Evolutionary conservation across 2,329 filamentous ascomycete genomes (phyloP).

Genomic region (Claviceps capensis): DNA sequence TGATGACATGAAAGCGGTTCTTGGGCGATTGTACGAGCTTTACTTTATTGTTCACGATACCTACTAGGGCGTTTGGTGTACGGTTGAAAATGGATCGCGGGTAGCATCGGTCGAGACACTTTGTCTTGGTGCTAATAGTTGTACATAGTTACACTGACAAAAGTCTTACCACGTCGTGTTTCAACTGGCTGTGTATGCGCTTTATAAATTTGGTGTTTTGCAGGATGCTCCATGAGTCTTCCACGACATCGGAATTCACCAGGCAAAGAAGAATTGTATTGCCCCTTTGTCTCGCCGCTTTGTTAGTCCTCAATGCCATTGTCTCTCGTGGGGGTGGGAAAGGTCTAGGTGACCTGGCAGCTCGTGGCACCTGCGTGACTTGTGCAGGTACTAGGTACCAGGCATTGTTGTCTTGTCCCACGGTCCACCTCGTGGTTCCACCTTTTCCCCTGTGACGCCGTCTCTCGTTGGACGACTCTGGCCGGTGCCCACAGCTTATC

Average conservation of each 20-base stretch:
- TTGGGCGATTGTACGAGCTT: background rate
- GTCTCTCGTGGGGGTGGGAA: constrained; percentile 6
- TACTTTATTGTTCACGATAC: constrained; percentile 3
- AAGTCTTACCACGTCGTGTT: too few species aligned
- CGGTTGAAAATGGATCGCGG: background rate
- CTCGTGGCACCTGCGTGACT: too few species aligned
- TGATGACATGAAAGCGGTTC: background rate
- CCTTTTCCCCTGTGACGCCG: constrained; percentile 2
- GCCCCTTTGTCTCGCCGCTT: too few species aligned
- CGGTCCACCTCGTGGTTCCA: background rate
- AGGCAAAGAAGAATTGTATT: too few species aligned
- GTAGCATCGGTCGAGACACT: background rate
- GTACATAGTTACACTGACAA: too few species aligned
- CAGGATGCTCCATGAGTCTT: too few species aligned
- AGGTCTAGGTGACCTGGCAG: constrained; percentile 2
- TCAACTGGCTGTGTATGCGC: too few species aligned
- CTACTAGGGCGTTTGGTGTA: constrained; percentile 2
- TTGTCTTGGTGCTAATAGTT: background rate
- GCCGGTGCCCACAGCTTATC: background rate
- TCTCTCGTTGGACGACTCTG: constrained; percentile 3
- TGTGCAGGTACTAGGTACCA: constrained; percentile 4
- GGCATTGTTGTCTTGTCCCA: background rate
- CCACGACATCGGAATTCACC: too few species aligned
- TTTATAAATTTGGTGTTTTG: too few species aligned
- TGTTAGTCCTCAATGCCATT: background rate